Conservation (phyloP, 2,329 filamentous ascomycete species). For the Pseudogymnoascus sp. region DNA sequence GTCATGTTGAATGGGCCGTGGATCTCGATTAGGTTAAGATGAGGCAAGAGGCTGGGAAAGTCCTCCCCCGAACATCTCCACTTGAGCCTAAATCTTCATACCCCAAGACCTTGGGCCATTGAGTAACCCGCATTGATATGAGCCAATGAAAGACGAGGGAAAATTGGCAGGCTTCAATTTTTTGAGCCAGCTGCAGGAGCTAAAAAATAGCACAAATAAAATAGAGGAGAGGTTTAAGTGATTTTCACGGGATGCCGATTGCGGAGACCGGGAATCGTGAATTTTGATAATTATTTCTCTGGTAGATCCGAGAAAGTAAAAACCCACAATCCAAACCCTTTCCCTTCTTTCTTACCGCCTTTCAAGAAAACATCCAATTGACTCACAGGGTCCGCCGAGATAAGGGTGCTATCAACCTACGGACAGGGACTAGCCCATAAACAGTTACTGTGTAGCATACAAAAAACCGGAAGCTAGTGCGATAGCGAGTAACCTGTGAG, state of each 20-base stretch:
- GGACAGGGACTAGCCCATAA: background rate
- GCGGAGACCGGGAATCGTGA: background rate
- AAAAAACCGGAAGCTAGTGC: constrained; percentile 8
- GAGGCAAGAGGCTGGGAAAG: background rate
- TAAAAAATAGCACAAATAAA: background rate
- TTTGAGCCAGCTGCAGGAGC: constrained; percentile 6
- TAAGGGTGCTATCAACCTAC: constrained; percentile 2
- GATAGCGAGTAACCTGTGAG: constrained; percentile 7
- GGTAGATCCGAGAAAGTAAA: background rate
- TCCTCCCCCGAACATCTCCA: background rate
- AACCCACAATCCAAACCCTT: constrained; percentile 9
- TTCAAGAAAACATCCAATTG: constrained; percentile 1
- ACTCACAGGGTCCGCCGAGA: constrained; percentile 6
- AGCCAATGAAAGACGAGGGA: background rate
- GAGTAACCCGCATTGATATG: background rate
- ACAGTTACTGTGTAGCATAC: constrained; percentile 5
- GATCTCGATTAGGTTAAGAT: constrained; percentile 5
- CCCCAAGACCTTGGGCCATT: background rate
- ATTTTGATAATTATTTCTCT: constrained; percentile 3
- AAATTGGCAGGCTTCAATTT: background rate
- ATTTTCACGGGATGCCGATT: background rate
- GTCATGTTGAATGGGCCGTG: background rate
- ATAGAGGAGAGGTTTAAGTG: background rate
- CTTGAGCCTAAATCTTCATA: constrained; percentile 9
- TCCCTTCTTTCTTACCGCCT: background rate